Base-by-base conservation (phyloP, 2,329 filamentous ascomycete species). In the Fusarium transvaalense region DNA sequence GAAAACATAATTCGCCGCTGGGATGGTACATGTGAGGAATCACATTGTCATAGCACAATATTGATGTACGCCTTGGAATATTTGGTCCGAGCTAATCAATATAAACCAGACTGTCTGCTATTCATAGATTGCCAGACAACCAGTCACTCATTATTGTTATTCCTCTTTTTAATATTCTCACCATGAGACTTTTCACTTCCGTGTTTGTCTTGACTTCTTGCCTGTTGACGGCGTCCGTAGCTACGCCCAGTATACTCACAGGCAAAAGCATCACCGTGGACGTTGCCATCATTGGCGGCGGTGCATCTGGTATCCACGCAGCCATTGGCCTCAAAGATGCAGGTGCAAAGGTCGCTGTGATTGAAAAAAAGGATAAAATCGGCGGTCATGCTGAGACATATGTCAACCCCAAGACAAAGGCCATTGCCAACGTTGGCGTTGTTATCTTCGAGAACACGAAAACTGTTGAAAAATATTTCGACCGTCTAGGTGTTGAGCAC, bases 361-460 rank as follows among this genome's bases (percentile, higher is more conserved):
- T 69, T 7, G 66, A 69, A 41, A 63, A 64, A 19, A 55, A 69
- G n/a, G 9, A 42, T 5, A 67, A 69, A 23, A 72, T 72, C 3
- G 69, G 69, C 6, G 69, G 69, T 0, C 69, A 72, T 27, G 70
- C 69, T 4, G 67, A 72, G 47, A 72, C 69, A 34, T 72, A 72
- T 0, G 13, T 56, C 51, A 61, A 71, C 14, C 54, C 61, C 2
- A 8, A 23, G 4, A 71, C 69, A 1, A 58, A 54, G 6, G 29
- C 48, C 1, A 51, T 32, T 3, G 42, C 64, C 29, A 72, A 72
- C 19, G 31, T 72, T 0, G 69, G 69, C 1, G 69, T 72, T 6
- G 37, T 59, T 0, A 2, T 72, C 0, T 72, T 72, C 5, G 61
- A 69, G 7, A 46, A 64, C 9, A 64, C 46, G 6, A 46, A 68